Percentiles rank a stretch among this genome's conserved stretches.
phyloP scores from a whole-genome alignment of 306 rosid species.

The Vigna angularis region DNA sequence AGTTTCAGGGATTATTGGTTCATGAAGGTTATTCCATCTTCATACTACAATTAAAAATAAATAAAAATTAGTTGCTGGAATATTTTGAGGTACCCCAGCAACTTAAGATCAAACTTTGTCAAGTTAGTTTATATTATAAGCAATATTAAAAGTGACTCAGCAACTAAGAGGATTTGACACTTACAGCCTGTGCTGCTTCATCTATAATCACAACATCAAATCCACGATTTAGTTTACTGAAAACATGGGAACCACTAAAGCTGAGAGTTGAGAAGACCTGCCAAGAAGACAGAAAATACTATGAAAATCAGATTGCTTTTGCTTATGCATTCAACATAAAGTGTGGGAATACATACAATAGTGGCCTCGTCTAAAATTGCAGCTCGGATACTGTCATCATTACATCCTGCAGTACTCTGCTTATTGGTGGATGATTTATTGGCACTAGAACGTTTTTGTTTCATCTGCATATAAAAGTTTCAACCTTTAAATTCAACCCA shows the following conservation, averaged over 20 bases:
- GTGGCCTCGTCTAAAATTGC: slow-evolving; percentile 90
- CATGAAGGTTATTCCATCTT: not conserved
- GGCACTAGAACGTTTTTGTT: slow-evolving; percentile 55
- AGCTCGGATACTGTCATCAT: slow-evolving; percentile 67
- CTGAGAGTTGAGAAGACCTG: slow-evolving; percentile 99
- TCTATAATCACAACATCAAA: slow-evolving; percentile 97
- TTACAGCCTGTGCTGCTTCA: slow-evolving; percentile 99
- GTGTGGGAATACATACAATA: slow-evolving; percentile 64
- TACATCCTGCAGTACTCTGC: slow-evolving; percentile 64
- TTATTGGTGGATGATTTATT: slow-evolving; percentile 64
- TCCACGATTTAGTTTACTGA: slow-evolving; percentile 77
- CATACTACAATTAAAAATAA: not conserved
- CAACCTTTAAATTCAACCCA: slow-evolving; percentile 37
- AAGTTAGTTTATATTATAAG: slow-evolving; percentile 28
- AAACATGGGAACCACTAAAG: slow-evolving; percentile 81
- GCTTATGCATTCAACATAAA: slow-evolving; percentile 24
- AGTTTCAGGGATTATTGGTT: not conserved
- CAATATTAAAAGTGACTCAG: slow-evolving; percentile 33
- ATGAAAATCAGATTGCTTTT: slow-evolving; percentile 37
- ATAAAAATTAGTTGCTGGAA: not conserved
- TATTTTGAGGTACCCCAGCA: slow-evolving; percentile 19
- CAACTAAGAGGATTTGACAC: slow-evolving; percentile 45
- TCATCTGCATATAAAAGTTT: slow-evolving; percentile 62
- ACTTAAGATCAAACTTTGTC: slow-evolving; percentile 16
- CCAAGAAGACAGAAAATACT: slow-evolving; percentile 48